Percentiles rank a stretch among this genome's conserved stretches.
These are phyloP conservation scores for Aspergillus proliferans DNA, from an alignment of 2,329 filamentous ascomycete genomes.

Conservation along the genomic window DNA sequence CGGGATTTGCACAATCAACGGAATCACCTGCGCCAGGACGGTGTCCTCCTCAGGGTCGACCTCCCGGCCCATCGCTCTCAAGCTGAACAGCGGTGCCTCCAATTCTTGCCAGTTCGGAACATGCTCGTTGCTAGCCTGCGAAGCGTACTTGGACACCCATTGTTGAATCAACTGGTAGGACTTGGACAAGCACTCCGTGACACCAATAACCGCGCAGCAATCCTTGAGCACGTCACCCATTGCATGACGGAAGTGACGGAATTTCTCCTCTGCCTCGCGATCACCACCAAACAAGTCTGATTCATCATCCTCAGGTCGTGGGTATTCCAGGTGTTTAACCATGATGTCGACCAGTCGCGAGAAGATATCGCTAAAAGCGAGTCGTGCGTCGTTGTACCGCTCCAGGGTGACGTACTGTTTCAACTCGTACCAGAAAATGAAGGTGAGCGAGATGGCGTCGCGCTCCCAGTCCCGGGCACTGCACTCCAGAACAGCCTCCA, in stretches of 20 bases:
- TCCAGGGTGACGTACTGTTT: slow-evolving; percentile 94
- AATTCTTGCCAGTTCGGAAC: slow-evolving; percentile 96
- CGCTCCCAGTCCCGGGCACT: slow-evolving; percentile 79
- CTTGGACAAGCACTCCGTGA: slow-evolving; percentile 84
- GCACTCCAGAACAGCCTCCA: slow-evolving; percentile 89
- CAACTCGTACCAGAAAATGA: slow-evolving; percentile 96
- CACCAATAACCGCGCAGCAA: slow-evolving; percentile 90
- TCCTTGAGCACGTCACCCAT: slow-evolving; percentile 99
- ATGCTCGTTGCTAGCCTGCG: slow-evolving; percentile 63
- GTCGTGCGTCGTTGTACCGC: slow-evolving; percentile 74
- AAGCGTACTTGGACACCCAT: slow-evolving; percentile 79
- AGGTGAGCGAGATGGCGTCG: slow-evolving; percentile 89
- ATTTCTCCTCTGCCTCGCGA: slow-evolving; percentile 91
- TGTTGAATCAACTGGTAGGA: slow-evolving; percentile 77
- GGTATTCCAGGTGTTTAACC: slow-evolving; percentile 83
- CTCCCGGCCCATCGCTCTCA: slow-evolving; percentile 95
- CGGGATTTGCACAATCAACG: slow-evolving; percentile 86
- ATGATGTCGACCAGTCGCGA: slow-evolving; percentile 88
- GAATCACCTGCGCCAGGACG: slow-evolving; percentile 86
- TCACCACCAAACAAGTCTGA: slow-evolving; percentile 91
- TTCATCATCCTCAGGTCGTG: slow-evolving; percentile 67
- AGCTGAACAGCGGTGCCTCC: slow-evolving; percentile 88
- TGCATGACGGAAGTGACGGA: slow-evolving; percentile 89
- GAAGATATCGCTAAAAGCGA: slow-evolving; percentile 73
- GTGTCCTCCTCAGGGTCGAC: slow-evolving; percentile 81